phyloP scores from a whole-genome alignment of 179 eudicot genomes.

The Beta macrorhiza region DNA sequence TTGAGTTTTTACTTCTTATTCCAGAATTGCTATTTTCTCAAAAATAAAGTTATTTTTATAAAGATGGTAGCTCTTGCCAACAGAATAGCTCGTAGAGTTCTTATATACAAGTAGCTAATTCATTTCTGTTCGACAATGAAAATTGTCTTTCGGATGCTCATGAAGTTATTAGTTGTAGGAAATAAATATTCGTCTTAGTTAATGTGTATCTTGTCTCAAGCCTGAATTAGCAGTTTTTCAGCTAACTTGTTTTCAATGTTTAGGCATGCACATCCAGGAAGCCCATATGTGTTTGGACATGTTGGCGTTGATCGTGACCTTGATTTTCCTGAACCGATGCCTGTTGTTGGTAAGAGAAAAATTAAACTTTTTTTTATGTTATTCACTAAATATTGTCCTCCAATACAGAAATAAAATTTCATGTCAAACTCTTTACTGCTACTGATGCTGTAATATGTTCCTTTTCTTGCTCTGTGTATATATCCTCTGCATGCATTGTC shows the following conservation, averaged over 20 bases:
- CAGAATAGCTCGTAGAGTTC: neutral
- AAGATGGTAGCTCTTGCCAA: constrained; percentile 7
- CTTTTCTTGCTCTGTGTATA: neutral
- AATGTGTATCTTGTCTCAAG: neutral
- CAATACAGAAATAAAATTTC: neutral
- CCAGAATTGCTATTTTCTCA: neutral
- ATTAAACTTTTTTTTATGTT: neutral
- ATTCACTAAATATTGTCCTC: neutral
- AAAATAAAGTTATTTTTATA: neutral
- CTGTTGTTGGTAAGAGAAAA: constrained; percentile 74
- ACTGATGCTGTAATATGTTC: constrained; percentile 3
- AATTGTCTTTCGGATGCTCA: neutral
- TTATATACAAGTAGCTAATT: neutral
- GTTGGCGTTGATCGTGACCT: constrained; percentile 86
- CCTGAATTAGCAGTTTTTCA: constrained; percentile 8
- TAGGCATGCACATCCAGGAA: constrained; percentile 99
- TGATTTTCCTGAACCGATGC: constrained; percentile 99
- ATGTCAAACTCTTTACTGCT: neutral
- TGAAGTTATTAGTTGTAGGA: neutral
- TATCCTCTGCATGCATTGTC: constrained; percentile 3
- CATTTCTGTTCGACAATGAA: neutral
- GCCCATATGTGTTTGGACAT: constrained; percentile 96
- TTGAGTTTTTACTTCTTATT: neutral
- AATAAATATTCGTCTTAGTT: neutral
- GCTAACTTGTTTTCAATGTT: constrained; percentile 15